Base-by-base conservation (phyloP, 805 yeast genomes). In the Candida cerambycidarum region DNA sequence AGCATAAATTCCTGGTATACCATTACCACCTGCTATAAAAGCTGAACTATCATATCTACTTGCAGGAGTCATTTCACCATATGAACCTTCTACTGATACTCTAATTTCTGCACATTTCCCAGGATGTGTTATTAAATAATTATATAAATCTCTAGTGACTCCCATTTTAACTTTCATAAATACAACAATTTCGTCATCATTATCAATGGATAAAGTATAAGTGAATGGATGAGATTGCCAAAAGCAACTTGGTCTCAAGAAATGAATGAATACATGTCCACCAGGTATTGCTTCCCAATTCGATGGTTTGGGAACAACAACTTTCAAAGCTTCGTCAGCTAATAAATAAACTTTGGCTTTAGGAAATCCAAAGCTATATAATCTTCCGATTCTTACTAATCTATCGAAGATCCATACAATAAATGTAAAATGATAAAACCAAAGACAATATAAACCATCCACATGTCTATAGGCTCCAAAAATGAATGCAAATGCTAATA, bases 191-290 rank as follows among this genome's bases (percentile, higher is more conserved):
- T 50, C 51, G 33, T 54, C 43, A 6, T 54, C 44, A 12, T 47
- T 43, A 5, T 44, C 46, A 17, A 47, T 28, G 2, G 50, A 43
- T 3, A 48, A 44, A 5, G 68, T 63, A 41, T 63, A 66, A 0
- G 86, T 80, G 50, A 82, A 82, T 2, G 89, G 89, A 57, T 82
- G 88, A 0, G 86, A 79, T 52, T 82, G 83, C 79, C 83, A 78
- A 53, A 79, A 76, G 51, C 75, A 60, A 27, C 63, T 49, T 33
- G 69, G 65, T 25, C 54, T 63, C 33, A 79, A 53, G 48, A 77
- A 68, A 50, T 77, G 79, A 14, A 82, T 58, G 62, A 78, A 82
- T 21, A 79, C 79, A 57, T 78, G 83, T 17, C 82, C 81, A 1
- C 88, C 88, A 0, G 85, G 83, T 37, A 61, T 59, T 4, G 76